phyloP scores from a whole-genome alignment of 108 stramenopile genomes.

The Skeletonema potamos region DNA sequence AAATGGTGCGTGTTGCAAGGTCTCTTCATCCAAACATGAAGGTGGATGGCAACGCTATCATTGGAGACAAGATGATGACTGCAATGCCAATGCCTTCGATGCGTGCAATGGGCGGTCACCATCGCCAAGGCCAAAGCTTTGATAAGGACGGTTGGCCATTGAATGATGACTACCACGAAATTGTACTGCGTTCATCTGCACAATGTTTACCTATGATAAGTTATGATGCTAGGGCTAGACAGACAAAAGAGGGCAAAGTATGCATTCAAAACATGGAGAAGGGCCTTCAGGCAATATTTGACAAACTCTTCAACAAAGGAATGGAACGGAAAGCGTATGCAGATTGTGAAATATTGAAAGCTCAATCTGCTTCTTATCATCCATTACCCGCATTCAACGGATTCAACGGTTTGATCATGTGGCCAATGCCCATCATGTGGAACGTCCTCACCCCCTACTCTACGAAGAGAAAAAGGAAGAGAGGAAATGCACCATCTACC shows the following conservation, averaged over 20 bases:
- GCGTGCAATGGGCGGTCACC: too few relatives aligned
- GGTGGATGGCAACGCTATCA: slow-evolving; percentile 13
- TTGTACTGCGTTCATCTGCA: slow-evolving; percentile 25
- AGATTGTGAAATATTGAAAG: background rate
- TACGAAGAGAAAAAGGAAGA: background rate
- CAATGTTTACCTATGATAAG: slow-evolving; percentile 36
- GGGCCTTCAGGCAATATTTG: background rate
- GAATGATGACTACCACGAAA: slow-evolving; percentile 26
- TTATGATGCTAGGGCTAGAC: slow-evolving; percentile 1
- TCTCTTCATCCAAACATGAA: background rate
- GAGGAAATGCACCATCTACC: background rate
- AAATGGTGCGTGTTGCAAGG: slow-evolving; percentile 2
- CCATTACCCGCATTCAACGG: background rate
- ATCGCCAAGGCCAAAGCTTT: background rate
- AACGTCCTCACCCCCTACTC: too few relatives aligned
- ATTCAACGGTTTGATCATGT: too few relatives aligned
- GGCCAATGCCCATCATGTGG: too few relatives aligned
- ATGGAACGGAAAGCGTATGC: background rate
- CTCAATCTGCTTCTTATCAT: background rate
- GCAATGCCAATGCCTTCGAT: too few relatives aligned
- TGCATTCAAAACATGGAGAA: background rate
- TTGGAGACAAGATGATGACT: slow-evolving; percentile 37
- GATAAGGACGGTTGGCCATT: slow-evolving; percentile 1
- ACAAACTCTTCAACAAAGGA: background rate
- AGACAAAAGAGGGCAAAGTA: background rate